Conservation (phyloP, 1,284 basidiomycete species). For the Sporisorium sorghi region DNA sequence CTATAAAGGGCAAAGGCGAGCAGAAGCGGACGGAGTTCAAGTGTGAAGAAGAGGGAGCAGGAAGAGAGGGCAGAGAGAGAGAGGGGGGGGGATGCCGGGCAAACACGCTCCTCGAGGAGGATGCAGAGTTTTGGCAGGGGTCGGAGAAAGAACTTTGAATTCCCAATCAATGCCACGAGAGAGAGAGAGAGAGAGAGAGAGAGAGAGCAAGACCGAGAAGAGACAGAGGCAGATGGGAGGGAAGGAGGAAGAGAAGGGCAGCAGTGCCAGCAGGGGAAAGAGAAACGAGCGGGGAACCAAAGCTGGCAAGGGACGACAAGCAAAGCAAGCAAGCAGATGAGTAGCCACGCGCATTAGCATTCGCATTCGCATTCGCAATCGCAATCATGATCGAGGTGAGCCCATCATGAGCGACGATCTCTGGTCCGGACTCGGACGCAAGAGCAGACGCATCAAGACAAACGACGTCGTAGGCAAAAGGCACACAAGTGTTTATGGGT, state of each 20-base stretch:
- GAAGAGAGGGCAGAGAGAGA: slow-evolving; percentile 16
- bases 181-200: background rate
- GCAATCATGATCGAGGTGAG: too few relatives aligned
- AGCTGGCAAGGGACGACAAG: background rate
- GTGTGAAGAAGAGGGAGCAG: slow-evolving; percentile 1
- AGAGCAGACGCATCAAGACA: background rate
- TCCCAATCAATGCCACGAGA: slow-evolving; percentile 10
- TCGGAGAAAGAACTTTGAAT: slow-evolving; percentile 48
- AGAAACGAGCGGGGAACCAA: slow-evolving; percentile 28
- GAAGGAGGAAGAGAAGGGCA: background rate
- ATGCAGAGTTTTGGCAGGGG: slow-evolving; percentile 28
- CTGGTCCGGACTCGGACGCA: too few relatives aligned
- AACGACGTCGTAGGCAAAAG: background rate
- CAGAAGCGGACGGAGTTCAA: slow-evolving; percentile 26
- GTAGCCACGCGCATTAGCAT: slow-evolving; percentile 9
- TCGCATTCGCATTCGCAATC: too few relatives aligned
- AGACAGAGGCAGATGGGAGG: background rate
- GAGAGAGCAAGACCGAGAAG: background rate
- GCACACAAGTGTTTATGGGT: background rate
- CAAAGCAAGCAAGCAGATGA: slow-evolving; percentile 12
- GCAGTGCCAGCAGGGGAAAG: background rate
- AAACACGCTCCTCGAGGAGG: too few relatives aligned
- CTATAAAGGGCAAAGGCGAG: slow-evolving; percentile 23
- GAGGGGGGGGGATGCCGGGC: slow-evolving; percentile 20
- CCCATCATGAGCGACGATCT: background rate